phyloP scores from a whole-genome alignment of 2,329 filamentous ascomycete genomes.

The Aspergillus ruber region DNA sequence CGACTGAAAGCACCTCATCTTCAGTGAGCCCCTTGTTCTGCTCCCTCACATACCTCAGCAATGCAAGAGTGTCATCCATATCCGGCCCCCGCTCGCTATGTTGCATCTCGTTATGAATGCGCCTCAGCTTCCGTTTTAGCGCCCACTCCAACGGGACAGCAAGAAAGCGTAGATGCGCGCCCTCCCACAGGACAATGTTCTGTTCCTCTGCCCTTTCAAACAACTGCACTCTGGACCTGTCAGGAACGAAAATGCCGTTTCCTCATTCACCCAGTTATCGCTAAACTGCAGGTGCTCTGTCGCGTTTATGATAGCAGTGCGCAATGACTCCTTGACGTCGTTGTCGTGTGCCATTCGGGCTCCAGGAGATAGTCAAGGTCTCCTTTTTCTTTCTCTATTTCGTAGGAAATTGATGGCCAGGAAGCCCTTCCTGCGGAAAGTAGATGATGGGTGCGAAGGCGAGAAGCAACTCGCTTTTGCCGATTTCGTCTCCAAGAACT shows the following conservation, averaged over 20 bases:
- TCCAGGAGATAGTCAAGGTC: constrained; percentile 29
- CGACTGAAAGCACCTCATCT: constrained; percentile 19
- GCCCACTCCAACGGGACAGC: constrained; percentile 31
- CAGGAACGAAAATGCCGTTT: constrained; percentile 24
- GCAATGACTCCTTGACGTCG: constrained; percentile 23
- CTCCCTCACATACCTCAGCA: constrained; percentile 21
- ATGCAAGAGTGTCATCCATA: constrained; percentile 22
- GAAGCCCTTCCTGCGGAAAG: constrained; percentile 26
- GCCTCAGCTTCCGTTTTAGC: constrained; percentile 28
- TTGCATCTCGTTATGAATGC: constrained; percentile 19
- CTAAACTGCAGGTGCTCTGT: constrained; percentile 16
- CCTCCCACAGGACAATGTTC: constrained; percentile 25
- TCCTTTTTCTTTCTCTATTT: constrained; percentile 24
- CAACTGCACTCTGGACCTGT: constrained; percentile 14
- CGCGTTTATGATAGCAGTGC: constrained; percentile 17
- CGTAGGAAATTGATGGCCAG: constrained; percentile 24
- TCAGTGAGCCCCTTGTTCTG: constrained; percentile 17
- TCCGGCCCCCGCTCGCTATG: constrained; percentile 21
- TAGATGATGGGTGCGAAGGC: constrained; percentile 29
- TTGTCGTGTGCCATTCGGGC: constrained; percentile 25
- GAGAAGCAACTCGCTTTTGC: constrained; percentile 19
- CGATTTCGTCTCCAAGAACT: constrained; percentile 25
- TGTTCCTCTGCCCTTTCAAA: constrained; percentile 26
- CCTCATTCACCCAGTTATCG: constrained; percentile 25
- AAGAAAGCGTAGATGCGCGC: constrained; percentile 21